Evolutionary conservation across 805 yeast species (phyloP), one percentile per base, ranked within the genome.

Genomic region (Metschnikowia proteae): DNA sequence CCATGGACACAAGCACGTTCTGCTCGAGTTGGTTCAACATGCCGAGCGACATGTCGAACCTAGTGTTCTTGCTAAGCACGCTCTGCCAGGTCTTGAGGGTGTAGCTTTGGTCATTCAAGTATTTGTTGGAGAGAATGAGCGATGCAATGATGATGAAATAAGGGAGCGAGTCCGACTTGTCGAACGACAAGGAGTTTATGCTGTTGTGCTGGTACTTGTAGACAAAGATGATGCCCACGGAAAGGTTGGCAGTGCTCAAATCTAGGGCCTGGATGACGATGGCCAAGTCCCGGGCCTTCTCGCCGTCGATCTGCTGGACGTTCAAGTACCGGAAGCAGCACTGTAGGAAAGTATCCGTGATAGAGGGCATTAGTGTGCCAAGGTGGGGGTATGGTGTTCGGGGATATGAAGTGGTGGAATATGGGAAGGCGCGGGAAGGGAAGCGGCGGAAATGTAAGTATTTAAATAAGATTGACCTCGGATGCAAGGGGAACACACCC

Each of bases 11-110:
- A 23, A 57, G 48, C 22, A 57, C 47, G 33, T 57, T 50, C 33
- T 25, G 46, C 38, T 57, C 61, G 40, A 57, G 57, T 40, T 56
- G 61, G 48, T 56, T 53, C 46, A 57, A 43, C 33, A 57, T 47
- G 17, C 47, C 11, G 5, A 57, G 45, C 44, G 56, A 44, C 30
- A 52, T 46, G 25, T 46, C 46, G 25, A 57, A 46, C 38, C 29
- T 32, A 38, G 48, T 45, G 35, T 46, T 48, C 34, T 51, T 53
- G 47, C 36, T 27, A 9, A 57, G 46, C 8, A 57, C 49, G 50
- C 56, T 61, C 8, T 75, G 62, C 82, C 82, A 75, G 25, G 82
- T 78, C 53, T 76, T 76, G 55, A 75, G 63, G 2, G 81, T 75
- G 51, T 75, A 78, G 37, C 75, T 70, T 45, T 74, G 79, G 54